Conservation (phyloP, 2,329 filamentous ascomycete genomes). For the Aureobasidium sp. region DNA sequence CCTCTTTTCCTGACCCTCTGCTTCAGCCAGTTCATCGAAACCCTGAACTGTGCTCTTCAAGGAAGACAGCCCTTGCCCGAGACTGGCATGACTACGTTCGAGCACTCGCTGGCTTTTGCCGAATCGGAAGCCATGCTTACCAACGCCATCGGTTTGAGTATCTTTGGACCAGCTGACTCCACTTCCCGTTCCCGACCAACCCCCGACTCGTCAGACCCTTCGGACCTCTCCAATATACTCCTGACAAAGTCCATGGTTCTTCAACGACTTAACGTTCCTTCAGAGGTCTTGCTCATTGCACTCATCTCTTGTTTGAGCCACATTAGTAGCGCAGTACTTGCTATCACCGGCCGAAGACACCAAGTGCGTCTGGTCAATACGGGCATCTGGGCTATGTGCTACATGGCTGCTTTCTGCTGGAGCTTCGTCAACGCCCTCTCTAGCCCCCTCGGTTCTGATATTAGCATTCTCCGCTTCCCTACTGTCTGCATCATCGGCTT, state of each 20-base stretch:
- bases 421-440: slow-evolving; percentile 47
- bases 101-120: slow-evolving; percentile 90
- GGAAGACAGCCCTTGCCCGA: slow-evolving; percentile 72
- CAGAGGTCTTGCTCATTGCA: slow-evolving; percentile 78
- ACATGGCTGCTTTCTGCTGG: slow-evolving; percentile 77
- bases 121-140: slow-evolving; percentile 86
- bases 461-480: slow-evolving; percentile 74
- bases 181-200: slow-evolving; percentile 20
- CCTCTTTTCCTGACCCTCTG: slow-evolving; percentile 61
- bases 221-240: slow-evolving; percentile 18
- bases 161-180: slow-evolving; percentile 46
- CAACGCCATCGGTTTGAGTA: slow-evolving; percentile 67
- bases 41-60: slow-evolving; percentile 77
- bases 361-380: slow-evolving; percentile 78
- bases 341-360: slow-evolving; percentile 69
- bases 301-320: slow-evolving; percentile 87
- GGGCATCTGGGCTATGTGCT: slow-evolving; percentile 80
- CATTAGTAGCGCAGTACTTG: slow-evolving; percentile 73
- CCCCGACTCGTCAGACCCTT: slow-evolving; percentile 17
- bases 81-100: slow-evolving; percentile 92
- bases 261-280: slow-evolving; percentile 74
- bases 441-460: slow-evolving; percentile 42
- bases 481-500: slow-evolving; percentile 94
- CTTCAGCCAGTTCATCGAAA: slow-evolving; percentile 80
- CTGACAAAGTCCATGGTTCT: slow-evolving; percentile 60